These are phyloP conservation scores for Aspergillus sp. DNA, from an alignment of 2,329 filamentous ascomycete species.

Conservation along the genomic window DNA sequence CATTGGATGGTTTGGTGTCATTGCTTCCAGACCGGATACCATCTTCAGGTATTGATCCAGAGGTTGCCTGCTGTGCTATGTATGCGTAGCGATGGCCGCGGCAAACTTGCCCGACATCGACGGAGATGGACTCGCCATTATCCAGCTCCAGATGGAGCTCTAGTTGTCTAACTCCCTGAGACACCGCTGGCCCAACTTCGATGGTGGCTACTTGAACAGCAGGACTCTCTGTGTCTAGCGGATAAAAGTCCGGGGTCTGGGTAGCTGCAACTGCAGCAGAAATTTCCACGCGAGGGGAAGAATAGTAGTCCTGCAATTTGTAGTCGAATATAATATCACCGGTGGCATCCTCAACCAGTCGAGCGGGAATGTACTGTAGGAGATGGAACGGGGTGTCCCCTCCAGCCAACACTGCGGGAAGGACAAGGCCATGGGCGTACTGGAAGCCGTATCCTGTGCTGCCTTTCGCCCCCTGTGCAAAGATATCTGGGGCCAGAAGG, in stretches of 20 bases:
- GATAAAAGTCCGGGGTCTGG: neutral
- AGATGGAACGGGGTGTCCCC: slow-evolving; percentile 19
- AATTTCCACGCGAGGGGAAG: slow-evolving; percentile 19
- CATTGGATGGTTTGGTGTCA: neutral
- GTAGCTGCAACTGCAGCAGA: neutral
- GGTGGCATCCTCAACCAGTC: slow-evolving; percentile 1
- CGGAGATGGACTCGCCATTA: slow-evolving; percentile 6
- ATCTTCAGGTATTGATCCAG: neutral
- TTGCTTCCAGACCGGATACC: too few relatives aligned
- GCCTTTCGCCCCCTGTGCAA: neutral
- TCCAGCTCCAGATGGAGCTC: slow-evolving; percentile 6
- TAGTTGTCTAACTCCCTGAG: too few relatives aligned
- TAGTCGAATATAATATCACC: slow-evolving; percentile 21
- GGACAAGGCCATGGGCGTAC: slow-evolving; percentile 21
- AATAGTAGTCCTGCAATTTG: slow-evolving; percentile 22
- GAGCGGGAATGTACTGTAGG: slow-evolving; percentile 22
- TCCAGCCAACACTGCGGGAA: slow-evolving; percentile 20
- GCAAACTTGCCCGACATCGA: slow-evolving; percentile 24
- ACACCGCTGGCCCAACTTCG: neutral
- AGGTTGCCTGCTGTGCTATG: neutral
- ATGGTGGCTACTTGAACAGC: neutral
- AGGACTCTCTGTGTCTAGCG: neutral
- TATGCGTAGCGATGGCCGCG: slow-evolving; percentile 26
- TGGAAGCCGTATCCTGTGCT: slow-evolving; percentile 24
- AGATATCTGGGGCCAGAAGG: slow-evolving; percentile 10